Evolutionary conservation across 129 eudicot species (phyloP), one percentile per base, ranked within the genome.

Genomic region (Flaveria trinervia): DNA sequence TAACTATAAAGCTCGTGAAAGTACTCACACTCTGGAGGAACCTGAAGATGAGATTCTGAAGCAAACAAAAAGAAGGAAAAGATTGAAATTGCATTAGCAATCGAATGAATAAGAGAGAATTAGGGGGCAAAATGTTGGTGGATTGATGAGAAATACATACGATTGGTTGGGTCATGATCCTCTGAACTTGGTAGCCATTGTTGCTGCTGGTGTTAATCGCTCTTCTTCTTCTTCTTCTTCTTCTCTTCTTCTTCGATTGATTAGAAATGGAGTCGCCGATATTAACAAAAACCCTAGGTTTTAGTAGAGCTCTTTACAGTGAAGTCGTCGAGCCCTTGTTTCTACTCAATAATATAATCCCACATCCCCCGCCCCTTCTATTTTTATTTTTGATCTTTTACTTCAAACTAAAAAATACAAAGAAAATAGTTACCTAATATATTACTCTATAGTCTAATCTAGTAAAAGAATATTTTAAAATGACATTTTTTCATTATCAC

Each of bases 131-230:
- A 16, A 9, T 25, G 59, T 15, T 20, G 9, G 33, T 11, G 18
- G 14, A 30, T 7, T 18, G 14, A 33, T 28, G 49, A 43, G 20
- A 41, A 10, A 64, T 6, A 59, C 26, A 20, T 89, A 89, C 95
- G 57, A 90, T 90, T 56, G 96, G 96, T 48, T 90, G 96, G 82
- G 96, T 90, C 96, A 90, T 90, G 71, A 90, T 90, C 85, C 96
- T 70, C 85, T 90, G 96, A 30, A 90, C 96, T 84, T 90, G 30
- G 96, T 88, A 81, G 96, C 96, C 96, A 90, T 90, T 79, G 85
- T 77, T 89, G 72, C 80, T 71, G 76, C 33, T 52, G 45, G 0
- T 64, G 65, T 0, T 14, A n/a, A n/a, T 30, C 23, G 10, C 14
- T 52, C 41, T 36, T 36, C 41, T 36, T 64, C 69, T 64, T 5